phyloP scores from a whole-genome alignment of 2,329 filamentous ascomycete species.

The Fusarium tupiense region DNA sequence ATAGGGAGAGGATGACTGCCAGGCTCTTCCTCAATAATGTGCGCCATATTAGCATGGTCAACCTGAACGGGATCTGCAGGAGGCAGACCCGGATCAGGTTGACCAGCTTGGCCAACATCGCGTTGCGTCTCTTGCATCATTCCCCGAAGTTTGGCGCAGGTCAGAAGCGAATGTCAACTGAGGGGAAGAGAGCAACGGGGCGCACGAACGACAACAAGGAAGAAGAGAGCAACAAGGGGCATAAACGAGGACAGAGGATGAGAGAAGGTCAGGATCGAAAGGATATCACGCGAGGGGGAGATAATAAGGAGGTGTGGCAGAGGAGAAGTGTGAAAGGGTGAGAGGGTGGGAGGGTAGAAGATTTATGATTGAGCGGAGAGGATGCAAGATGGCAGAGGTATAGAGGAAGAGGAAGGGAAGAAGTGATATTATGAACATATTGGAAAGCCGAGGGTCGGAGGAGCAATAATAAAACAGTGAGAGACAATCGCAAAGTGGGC shows the following conservation, averaged over 20 bases:
- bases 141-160: neutral
- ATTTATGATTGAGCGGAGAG: neutral
- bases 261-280: neutral
- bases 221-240: neutral
- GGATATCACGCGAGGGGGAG: accelerated
- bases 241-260: neutral
- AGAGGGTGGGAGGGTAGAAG: neutral
- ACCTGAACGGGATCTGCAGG: neutral
- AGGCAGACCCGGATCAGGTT: neutral
- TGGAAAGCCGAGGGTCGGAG: neutral
- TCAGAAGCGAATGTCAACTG: neutral
- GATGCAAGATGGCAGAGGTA: neutral
- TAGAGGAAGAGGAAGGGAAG: neutral
- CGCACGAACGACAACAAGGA: neutral
- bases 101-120: neutral
- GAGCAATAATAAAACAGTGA: neutral
- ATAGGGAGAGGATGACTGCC: neutral
- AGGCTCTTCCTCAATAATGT: accelerated
- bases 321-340: neutral
- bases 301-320: neutral
- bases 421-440: neutral
- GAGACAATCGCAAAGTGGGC: neutral
- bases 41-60: neutral
- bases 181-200: neutral
- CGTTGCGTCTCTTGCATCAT: accelerated